A percentile compares a stretch with the other conserved stretches of the same genome.
Conservation (phyloP, 2,329 filamentous ascomycete genomes). For the Aspergillus viridinutans region DNA sequence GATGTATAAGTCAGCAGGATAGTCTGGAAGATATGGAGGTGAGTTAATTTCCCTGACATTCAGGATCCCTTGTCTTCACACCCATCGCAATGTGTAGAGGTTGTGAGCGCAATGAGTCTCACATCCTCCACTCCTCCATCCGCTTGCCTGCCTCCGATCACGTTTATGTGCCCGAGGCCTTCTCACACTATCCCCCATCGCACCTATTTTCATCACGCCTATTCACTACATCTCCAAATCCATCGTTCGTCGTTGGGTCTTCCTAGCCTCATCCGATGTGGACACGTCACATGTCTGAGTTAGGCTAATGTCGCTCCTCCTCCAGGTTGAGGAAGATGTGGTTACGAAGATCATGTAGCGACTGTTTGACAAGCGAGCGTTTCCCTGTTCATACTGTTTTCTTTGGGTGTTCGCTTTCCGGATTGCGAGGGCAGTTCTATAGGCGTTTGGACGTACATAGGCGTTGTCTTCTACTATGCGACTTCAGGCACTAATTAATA, state of each 20-base stretch:
- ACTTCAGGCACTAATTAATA: slow-evolving; percentile 30
- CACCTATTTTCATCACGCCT: neutral
- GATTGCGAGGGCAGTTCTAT: slow-evolving; percentile 14
- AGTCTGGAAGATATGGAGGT: slow-evolving; percentile 99
- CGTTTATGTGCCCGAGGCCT: neutral
- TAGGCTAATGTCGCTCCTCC: slow-evolving; percentile 40
- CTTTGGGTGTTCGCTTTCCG: slow-evolving; percentile 11
- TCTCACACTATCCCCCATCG: neutral
- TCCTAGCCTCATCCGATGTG: neutral
- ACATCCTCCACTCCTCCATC: neutral
- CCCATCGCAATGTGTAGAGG: neutral
- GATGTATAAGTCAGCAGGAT: slow-evolving; percentile 95
- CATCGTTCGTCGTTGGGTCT: neutral
- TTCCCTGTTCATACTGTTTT: slow-evolving; percentile 18
- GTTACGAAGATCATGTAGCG: slow-evolving; percentile 82
- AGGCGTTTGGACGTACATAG: slow-evolving; percentile 28
- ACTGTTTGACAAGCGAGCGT: slow-evolving; percentile 16
- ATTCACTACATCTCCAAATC: neutral
- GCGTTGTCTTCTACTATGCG: slow-evolving; percentile 20
- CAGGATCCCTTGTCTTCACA: neutral
- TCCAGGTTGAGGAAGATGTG: slow-evolving; percentile 78
- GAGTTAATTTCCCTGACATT: slow-evolving; percentile 43
- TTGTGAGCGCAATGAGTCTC: neutral
- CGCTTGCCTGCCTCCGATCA: neutral
- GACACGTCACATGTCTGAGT: neutral